Base-by-base conservation (phyloP, 116 monocot genomes). In the Phalaenopsis hybrid region DNA sequence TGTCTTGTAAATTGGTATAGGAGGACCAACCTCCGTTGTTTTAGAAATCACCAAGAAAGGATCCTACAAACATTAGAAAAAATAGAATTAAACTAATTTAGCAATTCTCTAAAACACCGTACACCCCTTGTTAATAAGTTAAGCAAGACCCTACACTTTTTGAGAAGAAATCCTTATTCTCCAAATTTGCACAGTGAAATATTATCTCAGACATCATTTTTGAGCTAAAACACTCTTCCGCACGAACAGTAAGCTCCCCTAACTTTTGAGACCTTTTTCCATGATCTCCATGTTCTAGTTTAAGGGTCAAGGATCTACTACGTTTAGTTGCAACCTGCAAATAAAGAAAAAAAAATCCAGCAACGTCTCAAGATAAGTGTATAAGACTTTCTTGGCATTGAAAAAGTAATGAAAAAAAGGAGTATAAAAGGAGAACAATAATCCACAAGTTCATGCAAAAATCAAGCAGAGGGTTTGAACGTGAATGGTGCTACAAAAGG, bases 111-210 rank as follows among this genome's bases (percentile, higher is more conserved):
- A 2, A 20, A 76, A 80, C 10, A 23, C n/a, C 43, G 11, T 44
- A 23, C 1, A 37, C 4, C 52, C 41, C 78, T 34, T 79, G 49
- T 63, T 37, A 48, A 74, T 4, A 78, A 77, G 31, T 11, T 52
- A 61, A 78, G 13, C 13, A 84, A 63, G 57, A 57, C 3, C 89
- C 90, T 89, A 96, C 96, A 86, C 96, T 94, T 88, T 92, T 96
- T 57, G 96, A 94, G 80, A 96, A 94, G 49, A 96, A 67, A 79
- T 96, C 96, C 80, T 94, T 96, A 81, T 92, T 94, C 86, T 91
- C 91, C 79, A 96, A 78, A 87, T 94, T 90, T 57, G 87, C 81
- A 70, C 96, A 91, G 12, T 87, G 85, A 78, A 96, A 90, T 44
- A 90, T 76, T 48, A 96, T 92, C 83, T 96, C 96, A 78, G 84